Percentiles rank a stretch among this genome's conserved stretches.
phyloP scores from a whole-genome alignment of 768 basidiomycete genomes.

The Tulasnella sp. region DNA sequence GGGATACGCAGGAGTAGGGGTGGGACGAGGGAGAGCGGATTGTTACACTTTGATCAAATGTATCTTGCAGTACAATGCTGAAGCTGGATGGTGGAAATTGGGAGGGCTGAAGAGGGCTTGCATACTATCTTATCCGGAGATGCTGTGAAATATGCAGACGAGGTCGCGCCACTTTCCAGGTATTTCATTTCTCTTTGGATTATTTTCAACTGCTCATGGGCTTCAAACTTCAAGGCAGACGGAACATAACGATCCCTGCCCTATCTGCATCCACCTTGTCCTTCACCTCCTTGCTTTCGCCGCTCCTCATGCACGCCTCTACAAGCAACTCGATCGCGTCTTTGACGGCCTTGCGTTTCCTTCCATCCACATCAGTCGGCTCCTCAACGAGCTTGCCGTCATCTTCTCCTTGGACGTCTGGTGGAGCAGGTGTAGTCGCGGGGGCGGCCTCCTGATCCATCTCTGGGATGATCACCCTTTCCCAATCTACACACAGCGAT shows the following conservation, averaged over 20 bases:
- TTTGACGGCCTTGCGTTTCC: slow-evolving; percentile 34
- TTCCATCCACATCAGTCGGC: slow-evolving; percentile 22
- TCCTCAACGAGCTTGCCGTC: neutral
- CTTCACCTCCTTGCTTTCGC: slow-evolving; percentile 42
- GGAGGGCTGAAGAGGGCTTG: too few species aligned
- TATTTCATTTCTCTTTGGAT: too few species aligned
- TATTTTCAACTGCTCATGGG: too few species aligned
- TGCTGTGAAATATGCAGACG: too few species aligned
- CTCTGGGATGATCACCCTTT: slow-evolving; percentile 33
- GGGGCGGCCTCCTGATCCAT: slow-evolving; percentile 6
- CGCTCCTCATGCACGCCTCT: slow-evolving; percentile 45
- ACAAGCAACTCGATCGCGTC: slow-evolving; percentile 42
- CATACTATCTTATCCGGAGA: too few species aligned
- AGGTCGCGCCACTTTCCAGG: too few species aligned
- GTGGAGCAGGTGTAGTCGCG: neutral
- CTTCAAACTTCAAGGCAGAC: slow-evolving; percentile 50
- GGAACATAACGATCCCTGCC: slow-evolving; percentile 56
- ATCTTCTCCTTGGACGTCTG: slow-evolving; percentile 20
- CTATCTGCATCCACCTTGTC: slow-evolving; percentile 47
- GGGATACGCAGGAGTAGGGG: too few species aligned
- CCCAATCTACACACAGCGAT: slow-evolving; percentile 55
- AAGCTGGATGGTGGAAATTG: too few species aligned
- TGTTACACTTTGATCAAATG: too few species aligned
- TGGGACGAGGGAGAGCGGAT: too few species aligned
- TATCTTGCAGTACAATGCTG: too few species aligned